Conservation (phyloP, 2,329 filamentous ascomycete species). For the Diaporthe longicolla region DNA sequence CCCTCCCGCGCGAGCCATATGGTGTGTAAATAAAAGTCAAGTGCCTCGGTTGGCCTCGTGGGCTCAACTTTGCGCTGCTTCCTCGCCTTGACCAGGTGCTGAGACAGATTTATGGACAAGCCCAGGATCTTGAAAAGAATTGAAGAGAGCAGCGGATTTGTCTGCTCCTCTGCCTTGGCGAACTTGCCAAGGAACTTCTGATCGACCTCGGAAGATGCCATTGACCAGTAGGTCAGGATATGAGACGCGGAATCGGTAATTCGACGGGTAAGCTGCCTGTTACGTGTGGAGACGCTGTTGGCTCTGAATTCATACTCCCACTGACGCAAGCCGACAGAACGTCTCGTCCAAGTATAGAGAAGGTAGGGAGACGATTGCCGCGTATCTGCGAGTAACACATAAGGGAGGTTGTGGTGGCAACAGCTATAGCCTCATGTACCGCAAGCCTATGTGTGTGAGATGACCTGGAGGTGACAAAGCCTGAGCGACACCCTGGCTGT, state of each 20-base stretch:
- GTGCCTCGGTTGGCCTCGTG: slow-evolving; percentile 81
- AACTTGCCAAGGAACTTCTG: slow-evolving; percentile 96
- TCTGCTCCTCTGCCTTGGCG: slow-evolving; percentile 82
- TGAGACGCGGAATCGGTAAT: slow-evolving; percentile 18
- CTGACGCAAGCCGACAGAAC: slow-evolving; percentile 14
- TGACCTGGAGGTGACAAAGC: slow-evolving; percentile 4
- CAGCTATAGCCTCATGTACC: slow-evolving; percentile 14
- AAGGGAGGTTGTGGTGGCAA: slow-evolving; percentile 38
- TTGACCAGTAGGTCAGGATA: slow-evolving; percentile 55
- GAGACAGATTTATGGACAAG: slow-evolving; percentile 88
- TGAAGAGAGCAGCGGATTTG: slow-evolving; percentile 83
- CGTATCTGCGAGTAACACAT: slow-evolving; percentile 36
- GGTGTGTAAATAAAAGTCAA: slow-evolving; percentile 89
- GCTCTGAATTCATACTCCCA: slow-evolving; percentile 23
- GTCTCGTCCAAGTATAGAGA: slow-evolving; percentile 33
- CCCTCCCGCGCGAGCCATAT: slow-evolving; percentile 96
- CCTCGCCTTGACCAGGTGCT: slow-evolving; percentile 85
- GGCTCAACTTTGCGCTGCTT: slow-evolving; percentile 87
- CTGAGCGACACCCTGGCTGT: neutral
- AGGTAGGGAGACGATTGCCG: slow-evolving; percentile 29
- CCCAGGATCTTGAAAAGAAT: slow-evolving; percentile 94
- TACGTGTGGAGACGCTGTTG: neutral
- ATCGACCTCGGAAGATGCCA: slow-evolving; percentile 98
- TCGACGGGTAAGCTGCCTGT: slow-evolving; percentile 8
- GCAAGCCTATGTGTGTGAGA: slow-evolving; percentile 6